These are phyloP conservation scores for Narthecium ossifragum DNA, from an alignment of 106 monocot genomes.

Conservation along the genomic window DNA sequence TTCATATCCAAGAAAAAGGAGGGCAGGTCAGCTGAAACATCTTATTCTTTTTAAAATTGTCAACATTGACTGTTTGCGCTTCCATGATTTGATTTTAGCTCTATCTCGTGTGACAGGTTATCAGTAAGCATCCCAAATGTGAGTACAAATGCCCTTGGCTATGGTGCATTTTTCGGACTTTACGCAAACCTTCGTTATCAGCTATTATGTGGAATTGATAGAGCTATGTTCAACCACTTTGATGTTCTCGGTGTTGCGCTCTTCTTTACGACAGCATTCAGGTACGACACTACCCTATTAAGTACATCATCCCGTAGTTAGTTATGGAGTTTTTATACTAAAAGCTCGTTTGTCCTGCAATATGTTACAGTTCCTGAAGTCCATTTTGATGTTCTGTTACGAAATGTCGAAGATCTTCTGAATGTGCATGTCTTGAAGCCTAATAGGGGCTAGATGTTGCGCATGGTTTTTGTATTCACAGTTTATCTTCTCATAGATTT, in stretches of 20 bases:
- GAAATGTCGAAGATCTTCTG: too few species aligned
- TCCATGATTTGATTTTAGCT: too few species aligned
- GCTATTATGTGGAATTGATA: slow-evolving; percentile 73
- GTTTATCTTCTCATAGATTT: too few species aligned
- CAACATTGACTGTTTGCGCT: background rate
- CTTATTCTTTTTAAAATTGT: background rate
- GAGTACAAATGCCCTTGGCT: slow-evolving; percentile 77
- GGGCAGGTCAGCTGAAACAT: slow-evolving; percentile 28
- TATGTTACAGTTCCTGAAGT: too few species aligned
- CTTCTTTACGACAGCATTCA: slow-evolving; percentile 54
- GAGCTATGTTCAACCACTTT: slow-evolving; percentile 70
- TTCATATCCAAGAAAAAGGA: slow-evolving; percentile 46
- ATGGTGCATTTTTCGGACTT: slow-evolving; percentile 96
- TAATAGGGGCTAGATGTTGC: too few species aligned
- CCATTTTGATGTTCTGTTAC: too few species aligned
- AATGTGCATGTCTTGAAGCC: too few species aligned
- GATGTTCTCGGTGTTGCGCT: slow-evolving; percentile 83
- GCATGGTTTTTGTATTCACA: too few species aligned
- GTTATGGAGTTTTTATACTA: too few species aligned
- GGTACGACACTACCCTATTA: slow-evolving; percentile 25
- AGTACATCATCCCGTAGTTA: too few species aligned
- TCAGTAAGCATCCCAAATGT: slow-evolving; percentile 74
- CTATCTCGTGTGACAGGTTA: slow-evolving; percentile 37
- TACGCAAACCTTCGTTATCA: slow-evolving; percentile 94
- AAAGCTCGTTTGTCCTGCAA: too few species aligned